These are phyloP conservation scores for Diaporthe citri DNA, from an alignment of 2,329 filamentous ascomycete species.

Conservation along the genomic window DNA sequence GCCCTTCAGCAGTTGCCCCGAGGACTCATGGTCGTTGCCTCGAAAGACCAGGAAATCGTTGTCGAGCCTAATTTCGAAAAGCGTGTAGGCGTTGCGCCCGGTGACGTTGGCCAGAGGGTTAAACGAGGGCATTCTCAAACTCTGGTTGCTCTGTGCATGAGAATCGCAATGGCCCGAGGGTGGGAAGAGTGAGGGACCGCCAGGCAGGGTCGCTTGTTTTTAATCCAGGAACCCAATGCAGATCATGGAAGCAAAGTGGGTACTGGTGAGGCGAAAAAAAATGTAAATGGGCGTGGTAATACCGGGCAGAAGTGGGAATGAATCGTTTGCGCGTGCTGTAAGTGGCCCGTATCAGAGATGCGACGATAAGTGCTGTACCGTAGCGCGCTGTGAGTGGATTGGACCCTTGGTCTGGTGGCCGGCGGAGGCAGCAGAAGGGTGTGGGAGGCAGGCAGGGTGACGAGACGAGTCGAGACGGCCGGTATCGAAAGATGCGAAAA, in stretches of 20 bases:
- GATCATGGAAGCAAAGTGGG: constrained; percentile 38
- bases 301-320: constrained; percentile 37
- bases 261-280: constrained; percentile 35
- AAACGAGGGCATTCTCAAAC: constrained; percentile 64
- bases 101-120: constrained; percentile 67
- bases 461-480: constrained; percentile 8
- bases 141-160: constrained; percentile 23
- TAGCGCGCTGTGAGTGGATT: constrained; percentile 8
- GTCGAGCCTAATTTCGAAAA: constrained; percentile 75
- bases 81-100: constrained; percentile 63
- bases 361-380: constrained; percentile 23
- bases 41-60: constrained; percentile 85
- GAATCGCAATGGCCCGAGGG: constrained; percentile 15
- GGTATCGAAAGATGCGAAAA: constrained; percentile 33
- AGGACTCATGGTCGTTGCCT: constrained; percentile 79
- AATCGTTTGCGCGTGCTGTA: constrained; percentile 27
- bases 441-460: not conserved
- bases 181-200: constrained; percentile 28
- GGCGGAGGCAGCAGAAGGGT: constrained; percentile 9
- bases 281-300: constrained; percentile 33
- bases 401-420: constrained; percentile 3
- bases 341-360: constrained; percentile 34
- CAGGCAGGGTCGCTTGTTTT: constrained; percentile 33
- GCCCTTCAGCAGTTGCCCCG: constrained; percentile 80
- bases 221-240: constrained; percentile 39